These are phyloP conservation scores for Fusarium concolor DNA, from an alignment of 2,329 filamentous ascomycete genomes.

Conservation along the genomic window DNA sequence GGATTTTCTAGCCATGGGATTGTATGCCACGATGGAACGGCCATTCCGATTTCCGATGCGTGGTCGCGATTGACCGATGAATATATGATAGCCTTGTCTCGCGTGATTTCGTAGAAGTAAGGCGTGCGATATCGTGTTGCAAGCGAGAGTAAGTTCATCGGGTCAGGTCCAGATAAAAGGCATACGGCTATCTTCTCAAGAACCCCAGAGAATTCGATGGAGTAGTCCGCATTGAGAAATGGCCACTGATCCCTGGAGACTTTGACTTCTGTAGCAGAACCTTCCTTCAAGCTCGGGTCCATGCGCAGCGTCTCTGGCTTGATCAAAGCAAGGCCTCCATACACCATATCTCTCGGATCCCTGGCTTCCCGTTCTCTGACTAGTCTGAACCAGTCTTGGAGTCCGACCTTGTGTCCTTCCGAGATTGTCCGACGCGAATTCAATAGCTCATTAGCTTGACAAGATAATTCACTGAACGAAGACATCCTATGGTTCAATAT, in stretches of 20 bases:
- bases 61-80: background rate
- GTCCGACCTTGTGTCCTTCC: background rate
- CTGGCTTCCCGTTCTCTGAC: background rate
- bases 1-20: background rate
- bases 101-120: background rate
- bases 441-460: accelerated
- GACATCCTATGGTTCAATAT: background rate
- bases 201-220: background rate
- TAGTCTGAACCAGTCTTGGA: background rate
- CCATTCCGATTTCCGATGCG: background rate
- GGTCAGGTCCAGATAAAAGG: background rate
- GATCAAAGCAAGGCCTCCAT: background rate
- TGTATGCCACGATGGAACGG: background rate
- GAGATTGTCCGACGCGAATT: background rate
- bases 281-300: background rate
- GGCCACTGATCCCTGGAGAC: background rate
- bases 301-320: background rate
- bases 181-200: background rate
- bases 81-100: background rate
- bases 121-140: background rate
- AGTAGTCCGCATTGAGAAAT: background rate
- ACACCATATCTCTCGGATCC: conserved; percentile 5
- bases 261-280: background rate
- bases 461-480: background rate
- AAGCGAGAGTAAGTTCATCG: background rate